Evolutionary conservation across 768 basidiomycete species (phyloP).

Genomic region (Naganishia antarctica): DNA sequence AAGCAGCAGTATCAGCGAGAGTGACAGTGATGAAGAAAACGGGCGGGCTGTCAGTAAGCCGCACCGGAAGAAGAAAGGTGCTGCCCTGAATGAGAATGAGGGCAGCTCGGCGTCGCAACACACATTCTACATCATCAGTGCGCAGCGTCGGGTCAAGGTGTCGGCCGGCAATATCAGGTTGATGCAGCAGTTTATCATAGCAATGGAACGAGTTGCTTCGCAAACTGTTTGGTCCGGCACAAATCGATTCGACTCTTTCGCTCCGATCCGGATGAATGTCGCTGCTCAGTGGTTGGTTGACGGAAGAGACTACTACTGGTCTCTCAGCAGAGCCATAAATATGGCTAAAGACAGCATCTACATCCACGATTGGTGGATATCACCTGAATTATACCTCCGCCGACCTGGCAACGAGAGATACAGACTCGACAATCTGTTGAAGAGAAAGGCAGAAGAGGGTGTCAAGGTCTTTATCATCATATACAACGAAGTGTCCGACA

Average conservation of each 20-base stretch:
- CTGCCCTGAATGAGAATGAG: conserved; percentile 51
- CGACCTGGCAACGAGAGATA: conserved; percentile 79
- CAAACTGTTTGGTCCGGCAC: conserved; percentile 69
- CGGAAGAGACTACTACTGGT: conserved; percentile 99
- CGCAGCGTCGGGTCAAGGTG: conserved; percentile 80
- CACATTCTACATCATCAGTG: conserved; percentile 88
- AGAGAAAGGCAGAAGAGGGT: conserved; percentile 87
- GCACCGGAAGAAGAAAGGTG: conserved; percentile 48
- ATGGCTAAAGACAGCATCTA: conserved; percentile 83
- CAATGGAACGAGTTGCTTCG: conserved; percentile 71
- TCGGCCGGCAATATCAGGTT: conserved; percentile 89
- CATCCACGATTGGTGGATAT: conserved; percentile 94
- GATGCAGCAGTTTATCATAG: conserved; percentile 95
- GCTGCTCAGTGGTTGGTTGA: conserved; percentile 98
- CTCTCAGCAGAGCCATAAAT: conserved; percentile 80
- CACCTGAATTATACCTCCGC: conserved; percentile 71
- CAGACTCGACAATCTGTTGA: conserved; percentile 75
- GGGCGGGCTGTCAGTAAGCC: conserved; percentile 36
- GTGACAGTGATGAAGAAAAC: conserved; percentile 28
- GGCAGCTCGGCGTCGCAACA: conserved; percentile 73
- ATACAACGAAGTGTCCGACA: conserved; percentile 91
- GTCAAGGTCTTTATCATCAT: conserved; percentile 94
- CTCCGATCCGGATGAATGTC: conserved; percentile 85
- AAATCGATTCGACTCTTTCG: conserved; percentile 90
- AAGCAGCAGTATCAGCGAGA: background rate